Evolutionary conservation across 2,329 filamentous ascomycete genomes (phyloP), one percentile per base, ranked within the genome.

Genomic region (Penicillium thymicola): DNA sequence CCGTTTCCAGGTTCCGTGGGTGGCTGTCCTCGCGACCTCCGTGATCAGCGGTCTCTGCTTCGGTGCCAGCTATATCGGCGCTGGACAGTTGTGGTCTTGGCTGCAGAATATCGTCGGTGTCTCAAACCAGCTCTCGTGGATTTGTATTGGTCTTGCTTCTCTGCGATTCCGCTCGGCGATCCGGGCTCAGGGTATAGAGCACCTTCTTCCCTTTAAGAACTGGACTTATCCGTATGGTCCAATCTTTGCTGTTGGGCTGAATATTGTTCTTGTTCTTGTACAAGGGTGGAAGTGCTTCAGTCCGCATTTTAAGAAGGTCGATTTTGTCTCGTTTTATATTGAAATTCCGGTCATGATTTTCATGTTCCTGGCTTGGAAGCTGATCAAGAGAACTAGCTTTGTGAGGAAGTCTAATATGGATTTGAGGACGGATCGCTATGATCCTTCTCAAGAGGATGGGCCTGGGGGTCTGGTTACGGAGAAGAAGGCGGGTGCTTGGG

Each of bases 31-130:
- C 0, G 75, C 74, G 0, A 86, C 84, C 0, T 79, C 81, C 1
- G 63, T 80, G 0, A 78, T 84, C 32, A 79, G 80, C 21, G 82
- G 82, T 0, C 76, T 87, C 0, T 87, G 84, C 64, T 88, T 88
- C 54, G 85, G 83, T 2, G 84, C 84, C 0, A 85, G 82, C 64
- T 87, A 85, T 59, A 86, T 88, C 51, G 84, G 85, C 0, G 85
- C 85, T 0, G 85, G 85, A 0, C 79, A 87, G 61, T 71, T 88
- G 5, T 88, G 85, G 85, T 81, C 78, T 1, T 88, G 85, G 85
- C 71, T 88, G 18, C 85, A 88, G 66, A 87, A 87, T 56, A 81
- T 88, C 44, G 84, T 88, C 54, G 85, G 85, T 11, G 85, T 88
- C 0, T 87, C 85, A 0, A 88, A 87, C 68, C 85, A 88, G 71